Evolutionary conservation across 805 yeast genomes (phyloP), one percentile per base, ranked within the genome.

Genomic region (Kluyveromyces aestuarii): DNA sequence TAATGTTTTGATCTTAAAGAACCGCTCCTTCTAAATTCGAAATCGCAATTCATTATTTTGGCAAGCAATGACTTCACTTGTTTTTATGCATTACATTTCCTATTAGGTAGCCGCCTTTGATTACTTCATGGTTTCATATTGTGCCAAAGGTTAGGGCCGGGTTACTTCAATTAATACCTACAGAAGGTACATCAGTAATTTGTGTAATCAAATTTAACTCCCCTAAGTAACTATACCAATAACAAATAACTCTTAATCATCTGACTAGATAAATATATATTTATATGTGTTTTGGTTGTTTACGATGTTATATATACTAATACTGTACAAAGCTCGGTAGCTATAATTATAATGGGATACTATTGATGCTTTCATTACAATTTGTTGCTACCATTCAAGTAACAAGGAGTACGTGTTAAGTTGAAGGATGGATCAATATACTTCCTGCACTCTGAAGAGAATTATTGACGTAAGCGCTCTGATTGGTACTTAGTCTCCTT

Each of bases 401-500:
- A 2, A 13, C 35, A 30, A 30, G 14, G 35, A 30, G 14, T 5
- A 11, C 35, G 7, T 13, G 35, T 3, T 21, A 21, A 6, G 6
- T 21, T 30, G 7, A 30, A 30, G 14, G 35, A 5, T 7, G 14
- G 11, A 4, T 2, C 3, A 10, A 8, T 30, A 5, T 11, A 27
- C 11, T 30, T 30, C 11, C 35, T 10, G 11, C 14, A 30, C 11
- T 30, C 4, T 30, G 11, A 13, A 11, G 8, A 16, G 5, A 16
- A 17, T 43, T 17, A 43, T 27, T 43, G 45, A 27, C 45, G 45
- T 48, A 61, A 57, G 57, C 66, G 67, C 54, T 64, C 68, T 45
- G 59, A 62, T 36, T 58, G 57, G 45, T 62, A 60, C 50, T 63
- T 64, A 47, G 60, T 61, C 52, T 64, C 68, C 53, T 63, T 66